Evolutionary conservation across 2,329 filamentous ascomycete species (phyloP).

Genomic region (Colletotrichum truncatum): DNA sequence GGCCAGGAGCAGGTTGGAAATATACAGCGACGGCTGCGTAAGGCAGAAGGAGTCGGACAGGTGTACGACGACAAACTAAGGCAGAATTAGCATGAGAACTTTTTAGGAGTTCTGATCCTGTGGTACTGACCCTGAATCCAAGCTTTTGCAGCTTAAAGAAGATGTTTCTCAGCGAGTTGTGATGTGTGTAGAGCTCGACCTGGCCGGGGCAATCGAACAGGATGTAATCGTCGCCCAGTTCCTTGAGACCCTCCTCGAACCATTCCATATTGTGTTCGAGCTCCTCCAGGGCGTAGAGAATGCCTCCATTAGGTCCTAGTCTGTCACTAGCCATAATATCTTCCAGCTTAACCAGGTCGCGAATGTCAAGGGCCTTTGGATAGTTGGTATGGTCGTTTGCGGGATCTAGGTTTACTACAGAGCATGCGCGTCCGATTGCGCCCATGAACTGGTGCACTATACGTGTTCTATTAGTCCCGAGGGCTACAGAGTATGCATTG

Average conservation of each 20-base stretch:
- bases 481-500: conserved; percentile 2
- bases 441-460: conserved; percentile 95
- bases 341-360: conserved; percentile 87
- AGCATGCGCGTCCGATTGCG: conserved; percentile 93
- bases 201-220: conserved; percentile 97
- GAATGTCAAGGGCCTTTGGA: conserved; percentile 88
- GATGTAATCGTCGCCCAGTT: conserved; percentile 88
- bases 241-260: conserved; percentile 82
- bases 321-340: conserved; percentile 94
- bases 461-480: conserved; percentile 6
- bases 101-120: neutral
- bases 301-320: conserved; percentile 90
- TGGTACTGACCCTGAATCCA: conserved; percentile 82
- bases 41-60: conserved; percentile 94
- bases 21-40: conserved; percentile 91
- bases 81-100: neutral
- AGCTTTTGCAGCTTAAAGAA: conserved; percentile 91
- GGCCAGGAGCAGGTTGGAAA: conserved; percentile 91
- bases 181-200: conserved; percentile 96
- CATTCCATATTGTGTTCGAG: conserved; percentile 94
- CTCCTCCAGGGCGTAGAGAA: conserved; percentile 94
- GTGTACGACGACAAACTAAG: conserved; percentile 89
- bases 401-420: conserved; percentile 94
- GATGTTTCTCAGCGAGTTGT: conserved; percentile 89
- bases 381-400: conserved; percentile 95